Conservation (phyloP, 306 rosid species). For the Luffa acutangula region DNA sequence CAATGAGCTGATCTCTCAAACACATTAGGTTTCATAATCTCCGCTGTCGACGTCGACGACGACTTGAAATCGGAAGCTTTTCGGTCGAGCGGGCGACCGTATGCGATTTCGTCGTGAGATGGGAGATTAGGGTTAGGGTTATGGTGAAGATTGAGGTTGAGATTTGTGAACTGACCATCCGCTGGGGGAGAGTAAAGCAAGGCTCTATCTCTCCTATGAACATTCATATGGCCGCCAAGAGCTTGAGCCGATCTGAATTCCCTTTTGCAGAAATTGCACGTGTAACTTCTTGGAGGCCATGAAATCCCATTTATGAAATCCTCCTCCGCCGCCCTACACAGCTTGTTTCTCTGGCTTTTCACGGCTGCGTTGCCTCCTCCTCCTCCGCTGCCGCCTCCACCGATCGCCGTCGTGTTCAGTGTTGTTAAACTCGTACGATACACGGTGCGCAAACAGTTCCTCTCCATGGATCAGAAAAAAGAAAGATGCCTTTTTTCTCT, state of each 20-base stretch:
- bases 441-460: not conserved
- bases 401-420: not conserved
- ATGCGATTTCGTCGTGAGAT: not conserved
- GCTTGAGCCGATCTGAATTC: slow-evolving; percentile 97
- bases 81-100: not conserved
- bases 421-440: not conserved
- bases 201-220: slow-evolving; percentile 87
- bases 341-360: not conserved
- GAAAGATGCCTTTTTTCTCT: not conserved
- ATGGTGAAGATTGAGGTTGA: slow-evolving; percentile 25
- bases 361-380: not conserved
- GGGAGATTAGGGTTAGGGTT: slow-evolving; percentile 48
- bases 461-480: not conserved
- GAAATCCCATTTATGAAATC: slow-evolving; percentile 48
- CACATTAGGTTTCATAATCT: slow-evolving; percentile 20
- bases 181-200: slow-evolving; percentile 48
- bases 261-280: slow-evolving; percentile 76
- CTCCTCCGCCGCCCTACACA: slow-evolving; percentile 13
- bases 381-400: not conserved
- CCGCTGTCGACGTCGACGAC: not conserved
- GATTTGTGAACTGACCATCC: slow-evolving; percentile 17
- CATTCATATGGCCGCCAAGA: slow-evolving; percentile 96
- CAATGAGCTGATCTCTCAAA: not conserved
- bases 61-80: slow-evolving; percentile 16
- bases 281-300: slow-evolving; percentile 90